phyloP scores from a whole-genome alignment of 2,329 filamentous ascomycete species.

The Esteya vermicola region DNA sequence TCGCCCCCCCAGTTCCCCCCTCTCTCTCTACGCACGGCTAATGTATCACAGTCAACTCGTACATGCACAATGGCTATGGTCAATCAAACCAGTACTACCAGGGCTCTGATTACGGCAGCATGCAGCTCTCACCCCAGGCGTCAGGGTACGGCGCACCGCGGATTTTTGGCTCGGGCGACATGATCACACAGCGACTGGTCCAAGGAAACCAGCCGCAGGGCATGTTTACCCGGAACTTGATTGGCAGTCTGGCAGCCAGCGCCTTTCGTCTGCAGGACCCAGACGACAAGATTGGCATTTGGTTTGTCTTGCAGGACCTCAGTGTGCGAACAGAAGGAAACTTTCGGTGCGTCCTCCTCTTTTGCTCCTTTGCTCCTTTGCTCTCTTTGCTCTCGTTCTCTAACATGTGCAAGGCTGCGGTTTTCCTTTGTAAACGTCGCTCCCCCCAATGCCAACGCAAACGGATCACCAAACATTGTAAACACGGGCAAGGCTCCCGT shows the following conservation, averaged over 20 bases:
- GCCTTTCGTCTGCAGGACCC: constrained; percentile 73
- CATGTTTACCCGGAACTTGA: constrained; percentile 91
- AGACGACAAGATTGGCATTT: constrained; percentile 71
- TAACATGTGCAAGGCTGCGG: constrained; percentile 30
- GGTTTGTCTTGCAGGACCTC: constrained; percentile 93
- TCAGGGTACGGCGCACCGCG: constrained; percentile 16
- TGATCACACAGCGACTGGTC: constrained; percentile 19
- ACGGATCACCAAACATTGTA: constrained; percentile 29
- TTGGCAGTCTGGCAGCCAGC: constrained; percentile 80
- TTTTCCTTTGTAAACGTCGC: constrained; percentile 80
- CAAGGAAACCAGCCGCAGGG: constrained; percentile 47
- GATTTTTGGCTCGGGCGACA: constrained; percentile 17
- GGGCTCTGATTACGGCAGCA: constrained; percentile 9
- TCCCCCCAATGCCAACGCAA: constrained; percentile 22
- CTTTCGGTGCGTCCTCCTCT: constrained; percentile 66
- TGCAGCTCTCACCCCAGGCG: constrained; percentile 8
- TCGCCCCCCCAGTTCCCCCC: not conserved
- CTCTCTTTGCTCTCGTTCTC: not conserved
- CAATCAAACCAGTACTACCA: constrained; percentile 19
- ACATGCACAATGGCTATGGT: constrained; percentile 18
- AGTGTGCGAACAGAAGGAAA: constrained; percentile 85
- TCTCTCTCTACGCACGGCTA: not conserved
- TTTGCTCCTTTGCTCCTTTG: constrained; percentile 5
- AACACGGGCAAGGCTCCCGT: constrained; percentile 69
- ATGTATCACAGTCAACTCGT: constrained; percentile 2